These are phyloP conservation scores for Metarhizium rileyi DNA, from an alignment of 2,329 filamentous ascomycete genomes.

Conservation along the genomic window DNA sequence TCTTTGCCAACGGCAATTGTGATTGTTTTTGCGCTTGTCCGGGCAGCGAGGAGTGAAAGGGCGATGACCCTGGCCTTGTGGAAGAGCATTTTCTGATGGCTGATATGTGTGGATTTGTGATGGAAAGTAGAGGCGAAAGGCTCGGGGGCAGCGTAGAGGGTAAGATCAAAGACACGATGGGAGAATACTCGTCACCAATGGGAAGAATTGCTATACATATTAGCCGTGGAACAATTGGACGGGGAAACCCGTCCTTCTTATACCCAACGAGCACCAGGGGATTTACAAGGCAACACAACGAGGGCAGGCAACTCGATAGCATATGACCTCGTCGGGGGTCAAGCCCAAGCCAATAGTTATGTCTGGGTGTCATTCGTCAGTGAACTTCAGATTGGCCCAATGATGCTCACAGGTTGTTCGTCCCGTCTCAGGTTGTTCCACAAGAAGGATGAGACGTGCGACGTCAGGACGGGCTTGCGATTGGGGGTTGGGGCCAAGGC, in stretches of 20 bases:
- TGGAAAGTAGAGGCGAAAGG: background rate
- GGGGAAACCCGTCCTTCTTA: background rate
- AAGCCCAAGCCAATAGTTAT: background rate
- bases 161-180: background rate
- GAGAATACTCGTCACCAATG: background rate
- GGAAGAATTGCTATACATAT: background rate
- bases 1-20: slow-evolving; percentile 33
- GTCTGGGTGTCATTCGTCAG: background rate
- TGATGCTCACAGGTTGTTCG: background rate
- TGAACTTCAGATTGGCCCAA: background rate
- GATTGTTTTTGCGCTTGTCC: slow-evolving; percentile 17
- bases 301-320: background rate
- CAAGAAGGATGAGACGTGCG: background rate
- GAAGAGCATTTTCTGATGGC: slow-evolving; percentile 11
- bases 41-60: slow-evolving; percentile 10
- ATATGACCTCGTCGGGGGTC: background rate
- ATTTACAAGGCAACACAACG: background rate
- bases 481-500: background rate
- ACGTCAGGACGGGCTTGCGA: background rate
- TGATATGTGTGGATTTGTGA: background rate
- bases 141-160: background rate
- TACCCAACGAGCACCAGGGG: background rate
- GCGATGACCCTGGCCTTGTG: slow-evolving; percentile 5
- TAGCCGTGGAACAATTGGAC: background rate
- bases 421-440: background rate